Conservation (phyloP, 129 eudicot species). For the Glebionis coronaria region DNA sequence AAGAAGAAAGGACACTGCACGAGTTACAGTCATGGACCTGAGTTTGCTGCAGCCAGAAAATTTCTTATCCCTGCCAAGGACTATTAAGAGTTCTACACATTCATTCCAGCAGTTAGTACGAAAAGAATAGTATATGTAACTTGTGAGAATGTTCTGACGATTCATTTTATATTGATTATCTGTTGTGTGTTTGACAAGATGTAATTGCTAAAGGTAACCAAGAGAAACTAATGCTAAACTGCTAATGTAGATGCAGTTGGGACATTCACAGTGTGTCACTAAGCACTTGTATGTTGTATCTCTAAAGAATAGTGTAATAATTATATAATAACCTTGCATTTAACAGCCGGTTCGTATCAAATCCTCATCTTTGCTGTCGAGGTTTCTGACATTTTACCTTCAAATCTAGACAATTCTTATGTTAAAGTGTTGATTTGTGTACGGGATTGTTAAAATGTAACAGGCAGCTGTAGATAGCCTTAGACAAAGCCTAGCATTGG, state of each 20-base stretch:
- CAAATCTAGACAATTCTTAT: neutral
- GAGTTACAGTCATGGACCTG: constrained; percentile 45
- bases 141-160: neutral
- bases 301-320: constrained; percentile 46
- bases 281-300: constrained; percentile 38
- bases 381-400: constrained; percentile 25
- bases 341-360: constrained; percentile 57
- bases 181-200: too few relatives aligned
- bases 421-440: neutral
- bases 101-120: neutral
- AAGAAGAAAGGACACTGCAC: constrained; percentile 39
- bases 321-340: constrained; percentile 59
- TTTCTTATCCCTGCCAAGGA: constrained; percentile 48
- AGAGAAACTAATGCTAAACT: too few relatives aligned
- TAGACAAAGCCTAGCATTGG: constrained; percentile 54
- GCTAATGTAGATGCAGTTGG: constrained; percentile 60
- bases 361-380: constrained; percentile 61
- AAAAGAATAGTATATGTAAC: neutral
- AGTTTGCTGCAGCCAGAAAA: constrained; percentile 57
- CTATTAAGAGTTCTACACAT: constrained; percentile 56
- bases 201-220: too few relatives aligned
- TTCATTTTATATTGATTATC: too few relatives aligned
- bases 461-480: constrained; percentile 63
- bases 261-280: constrained; percentile 59
- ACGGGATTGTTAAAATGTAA: neutral